These are phyloP conservation scores for Clavulina sp. DNA, from an alignment of 768 basidiomycete genomes.

Conservation along the genomic window DNA sequence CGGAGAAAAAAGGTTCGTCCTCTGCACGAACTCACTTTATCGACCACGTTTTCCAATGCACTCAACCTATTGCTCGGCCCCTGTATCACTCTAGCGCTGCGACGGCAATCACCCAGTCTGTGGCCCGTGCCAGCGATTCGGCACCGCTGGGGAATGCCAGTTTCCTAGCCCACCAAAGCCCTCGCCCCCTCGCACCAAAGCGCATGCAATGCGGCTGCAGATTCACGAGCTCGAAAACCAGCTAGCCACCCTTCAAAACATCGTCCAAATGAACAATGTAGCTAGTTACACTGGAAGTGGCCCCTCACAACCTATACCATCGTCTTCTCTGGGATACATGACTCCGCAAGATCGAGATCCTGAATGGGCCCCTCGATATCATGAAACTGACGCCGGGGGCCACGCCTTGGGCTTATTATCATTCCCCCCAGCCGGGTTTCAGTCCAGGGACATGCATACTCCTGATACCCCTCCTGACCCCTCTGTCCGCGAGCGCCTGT, in stretches of 20 bases:
- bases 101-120: neutral
- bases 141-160: neutral
- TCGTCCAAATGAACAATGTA: neutral
- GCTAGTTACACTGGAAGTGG: too few relatives aligned
- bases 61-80: neutral
- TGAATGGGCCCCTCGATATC: too few relatives aligned
- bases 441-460: neutral
- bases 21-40: neutral
- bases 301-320: too few relatives aligned
- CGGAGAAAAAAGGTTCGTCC: neutral
- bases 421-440: neutral
- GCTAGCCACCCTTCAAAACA: neutral
- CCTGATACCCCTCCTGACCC: neutral
- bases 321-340: too few relatives aligned
- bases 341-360: too few relatives aligned
- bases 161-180: neutral
- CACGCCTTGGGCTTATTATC: neutral
- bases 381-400: too few relatives aligned
- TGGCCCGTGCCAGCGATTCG: neutral
- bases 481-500: neutral
- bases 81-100: neutral
- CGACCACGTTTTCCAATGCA: neutral
- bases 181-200: neutral
- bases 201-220: neutral
- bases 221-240: neutral